Conservation (phyloP, 495 filamentous ascomycete genomes). For the Hypoxylon subgilvum region DNA sequence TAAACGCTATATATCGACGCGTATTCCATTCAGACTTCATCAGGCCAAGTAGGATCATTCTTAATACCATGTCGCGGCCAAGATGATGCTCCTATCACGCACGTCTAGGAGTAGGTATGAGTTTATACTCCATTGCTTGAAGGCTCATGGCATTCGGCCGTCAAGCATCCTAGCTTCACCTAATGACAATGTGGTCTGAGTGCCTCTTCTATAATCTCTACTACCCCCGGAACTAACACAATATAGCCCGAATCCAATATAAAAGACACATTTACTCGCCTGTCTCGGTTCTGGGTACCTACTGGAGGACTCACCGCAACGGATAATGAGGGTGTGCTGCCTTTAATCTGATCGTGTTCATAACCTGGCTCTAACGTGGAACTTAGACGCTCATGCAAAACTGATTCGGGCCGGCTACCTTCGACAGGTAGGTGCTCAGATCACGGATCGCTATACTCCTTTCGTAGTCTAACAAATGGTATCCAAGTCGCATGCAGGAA, state of each 20-base stretch:
- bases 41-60: neutral
- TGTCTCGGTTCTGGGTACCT: constrained; percentile 79
- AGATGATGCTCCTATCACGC: constrained; percentile 33
- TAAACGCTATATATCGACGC: too few relatives aligned
- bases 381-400: constrained; percentile 73
- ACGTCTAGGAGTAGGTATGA: constrained; percentile 15
- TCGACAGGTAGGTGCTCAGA: constrained; percentile 63
- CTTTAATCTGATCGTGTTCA: constrained; percentile 15
- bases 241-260: constrained; percentile 3
- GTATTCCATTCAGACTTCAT: too few relatives aligned
- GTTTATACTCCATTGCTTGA: constrained; percentile 6
- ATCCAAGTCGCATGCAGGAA: constrained; percentile 72
- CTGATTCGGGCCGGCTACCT: constrained; percentile 81
- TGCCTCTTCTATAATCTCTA: neutral
- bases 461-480: constrained; percentile 11
- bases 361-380: constrained; percentile 8
- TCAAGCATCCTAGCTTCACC: constrained; percentile 11
- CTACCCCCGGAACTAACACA: constrained; percentile 6
- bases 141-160: neutral
- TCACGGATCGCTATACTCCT: neutral
- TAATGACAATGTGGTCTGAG: constrained; percentile 18
- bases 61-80: constrained; percentile 15
- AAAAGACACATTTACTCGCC: constrained; percentile 48
- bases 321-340: constrained; percentile 55
- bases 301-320: constrained; percentile 71